Base-by-base conservation (phyloP, 345 rosid genomes). In the Eucalyptus tenuipes region DNA sequence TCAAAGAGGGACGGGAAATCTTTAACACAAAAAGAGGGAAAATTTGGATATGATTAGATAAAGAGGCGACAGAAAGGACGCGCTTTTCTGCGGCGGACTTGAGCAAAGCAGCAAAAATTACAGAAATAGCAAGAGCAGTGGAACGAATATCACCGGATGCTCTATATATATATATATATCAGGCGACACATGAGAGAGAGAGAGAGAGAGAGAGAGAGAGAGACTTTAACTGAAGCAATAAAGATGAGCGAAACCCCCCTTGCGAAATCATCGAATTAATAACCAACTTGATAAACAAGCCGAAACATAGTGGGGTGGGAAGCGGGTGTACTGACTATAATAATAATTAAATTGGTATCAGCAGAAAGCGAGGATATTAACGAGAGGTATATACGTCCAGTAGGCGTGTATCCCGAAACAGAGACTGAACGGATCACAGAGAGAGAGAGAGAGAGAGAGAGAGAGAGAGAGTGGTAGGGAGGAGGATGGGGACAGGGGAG, bases 401-500 rank as follows among this genome's bases (percentile, higher is more conserved):
- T 40, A 11, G 1, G 84, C 27, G 29, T 40, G 29, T 40, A 22
- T 40, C 29, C 47, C 47, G 84, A 22, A 40, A 20, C 84, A 40
- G 47, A 75, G 47, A 8, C 47, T 11, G 49, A n/a, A 59, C 31
- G 31, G 44, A 84, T 12, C 29, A 81, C 3, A 84, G 48, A 71
- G 85, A 87, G 47, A 47, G 50, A 68, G 33, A n/a, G n/a, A n/a
- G n/a, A 84, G 25, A 61, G 15, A 49, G 52, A 2, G 25, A 81
- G 45, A 57, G 37, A 52, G 55, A 52, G 57, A 52, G 57, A 7
- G 55, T 3, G 9, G 55, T 52, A 52, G 55, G 55, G 9, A 1
- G 15, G 49, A 27, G 47, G 45, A 49, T 50, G 17, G 89, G 57
- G 93, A 91, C 92, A 89, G 86, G 31, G 85, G 64, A 92, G 88